phyloP scores from a whole-genome alignment of 139 green algal species.

The Tetraselmis chui region DNA sequence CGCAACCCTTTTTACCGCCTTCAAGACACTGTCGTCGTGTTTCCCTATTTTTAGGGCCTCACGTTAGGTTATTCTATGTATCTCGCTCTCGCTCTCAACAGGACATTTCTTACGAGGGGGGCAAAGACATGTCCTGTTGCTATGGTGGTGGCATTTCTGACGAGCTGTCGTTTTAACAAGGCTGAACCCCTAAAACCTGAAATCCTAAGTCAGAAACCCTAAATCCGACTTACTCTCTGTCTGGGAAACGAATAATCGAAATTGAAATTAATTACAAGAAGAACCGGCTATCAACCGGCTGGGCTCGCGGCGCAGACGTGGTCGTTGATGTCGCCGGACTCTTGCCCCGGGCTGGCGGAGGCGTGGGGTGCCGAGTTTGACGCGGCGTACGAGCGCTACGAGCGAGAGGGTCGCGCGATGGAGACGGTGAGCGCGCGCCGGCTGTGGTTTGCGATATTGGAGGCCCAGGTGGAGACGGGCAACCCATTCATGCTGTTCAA shows the following conservation, averaged over 20 bases:
- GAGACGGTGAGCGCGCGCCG: conserved; percentile 87
- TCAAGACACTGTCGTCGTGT: neutral
- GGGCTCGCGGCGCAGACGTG: neutral
- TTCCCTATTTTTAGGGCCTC: no score
- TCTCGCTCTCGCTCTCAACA: no score
- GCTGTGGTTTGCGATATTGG: conserved; percentile 98
- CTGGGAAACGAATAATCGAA: no score
- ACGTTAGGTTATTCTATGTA: no score
- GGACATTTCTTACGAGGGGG: no score
- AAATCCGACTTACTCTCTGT: no score
- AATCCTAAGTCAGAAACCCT: no score
- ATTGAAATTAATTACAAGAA: conserved; percentile 8
- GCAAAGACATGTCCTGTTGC: no score
- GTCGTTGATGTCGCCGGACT: conserved; percentile 85
- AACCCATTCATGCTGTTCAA: conserved; percentile 99
- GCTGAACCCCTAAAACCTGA: no score
- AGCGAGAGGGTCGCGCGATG: conserved; percentile 11
- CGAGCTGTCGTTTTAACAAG: no score
- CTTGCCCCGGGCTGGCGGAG: conserved; percentile 79
- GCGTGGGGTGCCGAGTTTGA: conserved; percentile 91
- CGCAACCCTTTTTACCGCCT: no score
- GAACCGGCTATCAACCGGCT: neutral
- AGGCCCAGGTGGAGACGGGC: conserved; percentile 97
- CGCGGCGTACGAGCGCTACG: conserved; percentile 72
- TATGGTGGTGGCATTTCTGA: no score